phyloP scores from a whole-genome alignment of 305 asterid species.

The Fraxinus sp. region DNA sequence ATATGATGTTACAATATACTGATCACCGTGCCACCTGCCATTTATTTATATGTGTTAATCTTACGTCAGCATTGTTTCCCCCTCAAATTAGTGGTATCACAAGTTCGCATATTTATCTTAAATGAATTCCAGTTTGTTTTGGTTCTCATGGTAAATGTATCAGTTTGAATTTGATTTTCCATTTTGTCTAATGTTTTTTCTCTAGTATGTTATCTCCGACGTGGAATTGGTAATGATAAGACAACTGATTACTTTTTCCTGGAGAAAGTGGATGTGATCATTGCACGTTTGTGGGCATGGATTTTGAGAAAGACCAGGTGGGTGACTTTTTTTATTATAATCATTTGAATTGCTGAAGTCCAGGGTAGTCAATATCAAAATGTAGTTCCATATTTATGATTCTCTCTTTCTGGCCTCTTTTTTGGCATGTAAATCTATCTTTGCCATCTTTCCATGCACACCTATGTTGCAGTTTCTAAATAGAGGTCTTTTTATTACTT shows the following conservation, averaged over 20 bases:
- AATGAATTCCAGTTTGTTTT: background rate
- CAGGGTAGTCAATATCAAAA: conserved; percentile 11
- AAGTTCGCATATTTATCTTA: background rate
- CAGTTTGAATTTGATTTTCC: conserved; percentile 22
- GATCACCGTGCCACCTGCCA: background rate
- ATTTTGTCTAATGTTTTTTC: conserved; percentile 21
- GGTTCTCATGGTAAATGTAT: conserved; percentile 5
- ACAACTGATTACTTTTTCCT: conserved; percentile 81
- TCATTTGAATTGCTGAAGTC: conserved; percentile 19
- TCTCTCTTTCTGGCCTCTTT: conserved; percentile 23
- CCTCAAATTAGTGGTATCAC: background rate
- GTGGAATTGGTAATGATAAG: conserved; percentile 93
- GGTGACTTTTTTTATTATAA: conserved; percentile 24
- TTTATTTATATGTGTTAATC: background rate
- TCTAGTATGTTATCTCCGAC: conserved; percentile 84
- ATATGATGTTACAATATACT: background rate
- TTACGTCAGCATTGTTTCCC: background rate
- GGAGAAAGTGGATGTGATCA: conserved; percentile 91
- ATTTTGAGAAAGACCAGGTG: conserved; percentile 74
- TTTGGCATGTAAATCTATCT: conserved; percentile 15
- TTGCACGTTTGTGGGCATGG: conserved; percentile 82
- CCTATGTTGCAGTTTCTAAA: conserved; percentile 12
- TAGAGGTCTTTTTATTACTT: conserved; percentile 20
- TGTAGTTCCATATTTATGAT: conserved; percentile 22
- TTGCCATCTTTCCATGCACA: conserved; percentile 9